These are phyloP conservation scores for Striga asiatica DNA, from an alignment of 257 asterid genomes.

Conservation along the genomic window DNA sequence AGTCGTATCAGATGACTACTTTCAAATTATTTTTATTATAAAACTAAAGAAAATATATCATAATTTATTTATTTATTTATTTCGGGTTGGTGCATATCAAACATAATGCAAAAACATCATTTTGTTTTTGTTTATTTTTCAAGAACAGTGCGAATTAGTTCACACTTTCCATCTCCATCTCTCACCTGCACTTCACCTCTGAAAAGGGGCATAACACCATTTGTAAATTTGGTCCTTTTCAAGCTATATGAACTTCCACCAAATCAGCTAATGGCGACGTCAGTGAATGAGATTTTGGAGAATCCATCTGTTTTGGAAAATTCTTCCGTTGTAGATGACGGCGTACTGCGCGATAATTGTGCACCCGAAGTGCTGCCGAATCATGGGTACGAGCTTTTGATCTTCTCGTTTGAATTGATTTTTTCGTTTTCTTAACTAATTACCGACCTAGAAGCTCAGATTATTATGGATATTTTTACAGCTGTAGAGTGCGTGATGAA, in stretches of 20 bases:
- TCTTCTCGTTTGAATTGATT: background rate
- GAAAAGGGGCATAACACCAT: background rate
- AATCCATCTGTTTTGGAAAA: conserved; percentile 19
- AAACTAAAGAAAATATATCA: too few species aligned
- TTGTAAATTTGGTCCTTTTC: background rate
- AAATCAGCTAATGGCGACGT: conserved; percentile 23
- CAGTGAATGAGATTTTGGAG: conserved; percentile 24
- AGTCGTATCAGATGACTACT: too few species aligned
- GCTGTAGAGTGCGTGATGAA: background rate
- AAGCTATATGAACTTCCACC: conserved; percentile 5
- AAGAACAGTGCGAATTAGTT: too few species aligned
- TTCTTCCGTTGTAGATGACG: conserved; percentile 18
- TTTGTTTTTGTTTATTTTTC: too few species aligned
- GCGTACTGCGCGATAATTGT: conserved; percentile 20
- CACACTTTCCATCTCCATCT: too few species aligned
- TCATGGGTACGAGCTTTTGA: conserved; percentile 27
- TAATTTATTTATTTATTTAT: too few species aligned
- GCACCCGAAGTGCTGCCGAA: conserved; percentile 25
- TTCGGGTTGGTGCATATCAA: too few species aligned
- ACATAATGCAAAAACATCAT: too few species aligned
- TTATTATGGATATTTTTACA: too few species aligned
- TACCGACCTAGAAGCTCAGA: too few species aligned
- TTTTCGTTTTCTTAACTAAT: background rate
- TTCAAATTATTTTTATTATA: too few species aligned
- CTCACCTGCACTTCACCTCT: background rate